Percentiles rank a stretch among this genome's conserved stretches.
Evolutionary conservation across 352 stramenopile species (phyloP).

Genomic region (Globisporangium carolinianum): DNA sequence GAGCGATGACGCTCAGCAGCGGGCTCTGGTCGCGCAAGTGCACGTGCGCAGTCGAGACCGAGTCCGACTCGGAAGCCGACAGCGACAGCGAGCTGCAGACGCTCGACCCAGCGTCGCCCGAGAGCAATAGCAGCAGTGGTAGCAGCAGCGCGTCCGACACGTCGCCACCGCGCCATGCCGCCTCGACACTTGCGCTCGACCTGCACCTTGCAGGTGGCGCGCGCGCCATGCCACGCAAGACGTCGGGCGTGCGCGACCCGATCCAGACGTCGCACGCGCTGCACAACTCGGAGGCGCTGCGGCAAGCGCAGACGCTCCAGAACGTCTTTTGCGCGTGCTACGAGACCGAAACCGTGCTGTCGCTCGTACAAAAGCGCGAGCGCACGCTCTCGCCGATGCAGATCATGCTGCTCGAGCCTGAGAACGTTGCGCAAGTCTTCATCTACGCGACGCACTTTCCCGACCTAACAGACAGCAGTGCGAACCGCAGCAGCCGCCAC

Average conservation of each 20-base stretch:
- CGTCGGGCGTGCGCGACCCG: slow-evolving; percentile 39
- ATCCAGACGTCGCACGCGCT: slow-evolving; percentile 62
- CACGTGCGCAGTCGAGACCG: slow-evolving; percentile 62
- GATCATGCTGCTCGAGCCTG: slow-evolving; percentile 47
- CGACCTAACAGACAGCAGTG: neutral
- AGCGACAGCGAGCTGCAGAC: slow-evolving; percentile 27
- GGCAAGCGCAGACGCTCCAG: slow-evolving; percentile 45
- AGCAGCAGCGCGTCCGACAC: too few species aligned
- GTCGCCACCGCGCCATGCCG: too few species aligned
- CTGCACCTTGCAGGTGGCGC: neutral
- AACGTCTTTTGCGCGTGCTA: slow-evolving; percentile 81
- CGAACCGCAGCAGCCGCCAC: slow-evolving; percentile 3
- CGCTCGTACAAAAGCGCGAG: slow-evolving; percentile 52
- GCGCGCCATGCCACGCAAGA: slow-evolving; percentile 18
- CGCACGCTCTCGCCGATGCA: slow-evolving; percentile 58
- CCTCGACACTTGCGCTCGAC: neutral
- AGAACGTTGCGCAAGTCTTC: slow-evolving; percentile 60
- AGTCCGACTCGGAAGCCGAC: slow-evolving; percentile 57
- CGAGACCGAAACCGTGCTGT: slow-evolving; percentile 59
- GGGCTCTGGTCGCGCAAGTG: slow-evolving; percentile 37
- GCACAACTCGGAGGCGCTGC: slow-evolving; percentile 63
- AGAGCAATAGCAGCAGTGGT: neutral
- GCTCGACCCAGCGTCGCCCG: neutral
- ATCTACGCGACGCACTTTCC: slow-evolving; percentile 38
- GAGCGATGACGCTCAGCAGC: neutral